Evolutionary conservation across 805 yeast species (phyloP).

Genomic region (baker's yeast (Saccharomyces cerevisiae)): DNA sequence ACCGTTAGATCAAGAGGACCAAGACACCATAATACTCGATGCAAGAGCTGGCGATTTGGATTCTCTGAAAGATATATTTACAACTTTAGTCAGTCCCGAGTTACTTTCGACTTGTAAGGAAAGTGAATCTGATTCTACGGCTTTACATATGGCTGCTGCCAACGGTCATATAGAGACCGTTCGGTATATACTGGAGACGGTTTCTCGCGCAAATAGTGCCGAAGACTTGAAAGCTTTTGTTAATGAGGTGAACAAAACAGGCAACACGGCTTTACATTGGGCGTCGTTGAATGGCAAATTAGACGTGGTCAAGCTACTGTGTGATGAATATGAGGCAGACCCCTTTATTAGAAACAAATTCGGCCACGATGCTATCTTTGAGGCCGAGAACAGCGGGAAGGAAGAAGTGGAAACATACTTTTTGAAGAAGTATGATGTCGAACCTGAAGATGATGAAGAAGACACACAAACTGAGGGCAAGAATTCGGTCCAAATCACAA

Average conservation of each 20-base stretch:
- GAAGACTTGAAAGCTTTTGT: slow-evolving; percentile 41
- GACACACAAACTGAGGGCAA: slow-evolving; percentile 39
- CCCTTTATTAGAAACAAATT: slow-evolving; percentile 67
- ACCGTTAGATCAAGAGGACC: slow-evolving; percentile 58
- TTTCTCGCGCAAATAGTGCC: slow-evolving; percentile 5
- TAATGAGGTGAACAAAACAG: slow-evolving; percentile 59
- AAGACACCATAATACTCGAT: slow-evolving; percentile 72
- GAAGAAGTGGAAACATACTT: slow-evolving; percentile 73
- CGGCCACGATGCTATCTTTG: slow-evolving; percentile 78
- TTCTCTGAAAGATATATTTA: slow-evolving; percentile 58
- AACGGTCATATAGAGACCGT: slow-evolving; percentile 78
- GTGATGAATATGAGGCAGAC: slow-evolving; percentile 72
- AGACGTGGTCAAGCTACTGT: slow-evolving; percentile 56
- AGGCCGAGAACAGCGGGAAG: slow-evolving; percentile 74
- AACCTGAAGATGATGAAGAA: slow-evolving; percentile 47
- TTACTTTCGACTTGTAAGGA: slow-evolving; percentile 46
- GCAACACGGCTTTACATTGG: slow-evolving; percentile 96
- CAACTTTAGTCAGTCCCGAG: slow-evolving; percentile 42
- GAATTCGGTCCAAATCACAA: slow-evolving; percentile 34
- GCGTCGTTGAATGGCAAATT: slow-evolving; percentile 84
- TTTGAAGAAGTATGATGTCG: slow-evolving; percentile 62
- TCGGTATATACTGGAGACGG: slow-evolving; percentile 41
- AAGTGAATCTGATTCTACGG: slow-evolving; percentile 57
- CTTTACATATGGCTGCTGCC: slow-evolving; percentile 92
- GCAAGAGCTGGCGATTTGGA: slow-evolving; percentile 86